A percentile compares a stretch with the other conserved stretches of the same genome.
Evolutionary conservation across 306 rosid species (phyloP).

Genomic region (Ziziphus jujuba): DNA sequence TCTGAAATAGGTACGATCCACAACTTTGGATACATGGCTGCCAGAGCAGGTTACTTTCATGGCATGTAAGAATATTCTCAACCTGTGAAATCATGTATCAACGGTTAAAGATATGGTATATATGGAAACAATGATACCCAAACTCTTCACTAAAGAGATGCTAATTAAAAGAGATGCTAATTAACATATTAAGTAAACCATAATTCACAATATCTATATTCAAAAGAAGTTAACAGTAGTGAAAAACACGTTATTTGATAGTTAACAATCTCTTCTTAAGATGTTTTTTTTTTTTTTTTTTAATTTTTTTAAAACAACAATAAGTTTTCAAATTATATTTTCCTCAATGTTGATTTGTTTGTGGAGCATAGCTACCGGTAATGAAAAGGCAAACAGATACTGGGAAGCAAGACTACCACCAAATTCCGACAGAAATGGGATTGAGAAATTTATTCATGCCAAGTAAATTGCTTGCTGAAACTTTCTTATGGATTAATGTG

Average conservation of each 20-base stretch:
- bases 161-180: not conserved
- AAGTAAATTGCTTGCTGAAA: slow-evolving; percentile 50
- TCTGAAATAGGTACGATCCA: slow-evolving; percentile 74
- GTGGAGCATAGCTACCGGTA: slow-evolving; percentile 59
- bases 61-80: slow-evolving; percentile 64
- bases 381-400: slow-evolving; percentile 60
- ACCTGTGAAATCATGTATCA: not conserved
- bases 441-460: slow-evolving; percentile 58
- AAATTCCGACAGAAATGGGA: slow-evolving; percentile 46
- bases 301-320: not conserved
- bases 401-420: slow-evolving; percentile 80
- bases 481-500: slow-evolving; percentile 5
- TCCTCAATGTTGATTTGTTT: not conserved
- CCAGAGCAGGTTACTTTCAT: slow-evolving; percentile 89
- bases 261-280: not conserved
- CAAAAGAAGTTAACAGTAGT: slow-evolving; percentile 6
- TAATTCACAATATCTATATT: not conserved
- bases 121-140: not conserved
- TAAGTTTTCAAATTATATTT: not conserved
- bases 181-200: not conserved
- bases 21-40: slow-evolving; percentile 95
- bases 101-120: not conserved
- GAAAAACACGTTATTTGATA: slow-evolving; percentile 11
- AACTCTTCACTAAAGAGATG: not conserved
- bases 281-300: not conserved